These are phyloP conservation scores for Candida sp. DNA, from an alignment of 1,139 yeast species.

Conservation along the genomic window DNA sequence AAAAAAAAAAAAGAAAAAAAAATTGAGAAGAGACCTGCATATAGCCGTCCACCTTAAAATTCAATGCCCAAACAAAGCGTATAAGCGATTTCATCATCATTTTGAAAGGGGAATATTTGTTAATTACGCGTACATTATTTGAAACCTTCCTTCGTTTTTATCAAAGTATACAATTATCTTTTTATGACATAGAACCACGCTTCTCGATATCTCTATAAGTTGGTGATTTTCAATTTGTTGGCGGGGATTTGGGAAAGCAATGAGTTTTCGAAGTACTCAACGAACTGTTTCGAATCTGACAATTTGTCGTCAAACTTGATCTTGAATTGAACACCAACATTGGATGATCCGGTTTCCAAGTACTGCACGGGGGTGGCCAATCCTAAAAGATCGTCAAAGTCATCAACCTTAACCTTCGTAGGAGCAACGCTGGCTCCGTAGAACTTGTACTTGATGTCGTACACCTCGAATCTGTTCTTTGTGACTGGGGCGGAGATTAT, in stretches of 20 bases:
- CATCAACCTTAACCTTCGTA: slow-evolving; percentile 19
- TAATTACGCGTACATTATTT: background rate
- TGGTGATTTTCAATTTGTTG: slow-evolving; percentile 18
- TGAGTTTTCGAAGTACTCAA: slow-evolving; percentile 34
- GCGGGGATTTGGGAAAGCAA: slow-evolving; percentile 36
- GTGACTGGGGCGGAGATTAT: slow-evolving; percentile 62
- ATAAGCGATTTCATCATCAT: no score
- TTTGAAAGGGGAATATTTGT: no score
- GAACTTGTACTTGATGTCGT: slow-evolving; percentile 33
- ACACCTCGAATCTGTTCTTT: slow-evolving; percentile 58
- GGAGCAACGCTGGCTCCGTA: slow-evolving; percentile 14
- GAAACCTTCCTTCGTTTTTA: background rate
- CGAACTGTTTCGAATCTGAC: slow-evolving; percentile 40
- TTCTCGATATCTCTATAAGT: slow-evolving; percentile 2
- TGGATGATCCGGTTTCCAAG: slow-evolving; percentile 12
- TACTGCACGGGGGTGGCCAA: slow-evolving; percentile 15
- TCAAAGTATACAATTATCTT: background rate
- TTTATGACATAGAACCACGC: background rate
- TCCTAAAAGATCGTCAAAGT: slow-evolving; percentile 54
- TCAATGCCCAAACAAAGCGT: no score
- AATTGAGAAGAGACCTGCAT: slow-evolving; percentile 4
- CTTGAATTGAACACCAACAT: slow-evolving; percentile 52
- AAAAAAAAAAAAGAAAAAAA: slow-evolving; percentile 6
- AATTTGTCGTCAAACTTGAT: slow-evolving; percentile 37
- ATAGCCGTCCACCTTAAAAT: background rate